Base-by-base conservation (phyloP, 139 green algal genomes). In the Ostreobium quekettii region DNA sequence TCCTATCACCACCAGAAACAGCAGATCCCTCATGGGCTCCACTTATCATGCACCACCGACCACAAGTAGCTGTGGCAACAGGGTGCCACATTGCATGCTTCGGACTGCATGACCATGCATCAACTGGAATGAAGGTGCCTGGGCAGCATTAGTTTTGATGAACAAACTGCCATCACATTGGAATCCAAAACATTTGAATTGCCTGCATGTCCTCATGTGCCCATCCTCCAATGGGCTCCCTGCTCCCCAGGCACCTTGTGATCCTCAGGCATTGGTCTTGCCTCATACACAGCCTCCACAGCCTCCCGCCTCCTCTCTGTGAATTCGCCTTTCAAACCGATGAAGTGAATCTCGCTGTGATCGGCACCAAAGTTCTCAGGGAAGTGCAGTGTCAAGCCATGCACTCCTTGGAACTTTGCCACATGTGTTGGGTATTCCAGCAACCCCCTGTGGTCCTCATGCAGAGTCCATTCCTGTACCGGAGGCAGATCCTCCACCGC, bases 201-300 rank as follows among this genome's bases (percentile, higher is more conserved):
- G 15, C 46, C 15, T 66, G 59, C 31, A 47, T 26, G 32, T 53
- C 28, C 32, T 47, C 42, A 71, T 15, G 31, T 63, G 38, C 48
- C 37, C 48, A 60, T 71, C 31, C 28, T 36, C 31, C 31, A 38
- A 36, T 47, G 15, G 37, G 3, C 37, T 62, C 66, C 76, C 19
- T 74, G 56, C 7, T 56, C 67, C 26, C 74, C 74, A 4, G 78
- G 78, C 1, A 87, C 75, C 47, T 84, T 81, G 60, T 84, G 74
- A 64, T 88, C 78, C 29, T 75, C 49, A 0, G 85, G 83, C 66
- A 95, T 75, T 1, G 87, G 75, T 33, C 78, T 76, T 0, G 77
- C 31, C 71, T 96, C 89, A 46, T 96, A 96, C 61, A 95, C 88
- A 15, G 87, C 81, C 64, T 90, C 76, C 31, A 96, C 87, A 32